Base-by-base conservation (phyloP, 2,329 filamentous ascomycete species). In the Pseudopyricularia javanii region DNA sequence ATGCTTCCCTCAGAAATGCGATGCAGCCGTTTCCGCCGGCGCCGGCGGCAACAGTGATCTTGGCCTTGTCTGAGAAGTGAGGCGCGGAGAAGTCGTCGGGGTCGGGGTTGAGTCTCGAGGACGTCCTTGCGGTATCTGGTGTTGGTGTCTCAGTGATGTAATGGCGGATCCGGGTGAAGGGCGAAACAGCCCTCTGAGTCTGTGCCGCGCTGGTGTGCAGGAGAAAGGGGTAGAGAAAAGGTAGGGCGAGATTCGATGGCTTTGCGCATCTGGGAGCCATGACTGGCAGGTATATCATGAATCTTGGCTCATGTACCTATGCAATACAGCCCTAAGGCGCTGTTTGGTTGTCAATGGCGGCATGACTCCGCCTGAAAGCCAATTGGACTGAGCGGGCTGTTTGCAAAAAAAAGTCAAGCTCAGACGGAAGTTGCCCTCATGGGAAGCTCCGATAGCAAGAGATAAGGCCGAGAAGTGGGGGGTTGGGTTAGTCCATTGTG, bases 1-100 rank as follows among this genome's bases (percentile, higher is more conserved):
- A 97, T 57, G 91, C 91, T 62, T 98, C 93, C 20, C 91, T 85
- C 45, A 94, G 72, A 65, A 97, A 98, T 0, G 93, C 93, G 50
- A 97, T 88, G 64, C 93, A 98, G 57, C 93, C 93, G 63, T 93
- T 84, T 8, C 93, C 93, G 26, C 93, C 93, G 2, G 75, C 70
- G 8, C 93, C 93, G 17, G 91, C 86, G 60, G 86, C 78, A 3
- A 97, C 68, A 0, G 80, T 86, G 28, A 97, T 69, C 7, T 80
- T 80, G 53, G 91, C 91, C 65, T 88, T 86, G 69, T 98, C 93
- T 53, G 88, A 84, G 63, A 98, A 98, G 47, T 84, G 85, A 4
- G 88, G 82, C 32, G 83, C 75, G 15, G 86, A 79, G 68, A 94
- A 97, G 67, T 95, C 89, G 62, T 89, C 85, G 0, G 91, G 89